Evolutionary conservation across 176 grass and related monocot species (phyloP), one percentile per base, ranked within the genome.

Genomic region (Raddia guianensis): DNA sequence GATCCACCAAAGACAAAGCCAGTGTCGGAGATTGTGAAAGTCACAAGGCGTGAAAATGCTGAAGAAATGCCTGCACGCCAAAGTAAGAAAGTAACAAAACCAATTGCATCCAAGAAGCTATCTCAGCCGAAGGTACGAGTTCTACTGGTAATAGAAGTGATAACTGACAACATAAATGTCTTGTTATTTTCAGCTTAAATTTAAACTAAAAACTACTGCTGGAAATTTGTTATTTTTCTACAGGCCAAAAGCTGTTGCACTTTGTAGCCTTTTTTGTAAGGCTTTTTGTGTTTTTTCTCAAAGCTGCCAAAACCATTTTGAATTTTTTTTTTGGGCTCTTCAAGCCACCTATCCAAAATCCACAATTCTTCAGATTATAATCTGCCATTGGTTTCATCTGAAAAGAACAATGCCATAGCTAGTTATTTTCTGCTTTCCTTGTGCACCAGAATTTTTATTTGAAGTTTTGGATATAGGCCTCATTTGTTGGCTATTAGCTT

Each of bases 81-180:
- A 88, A 90, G 75, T 70, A 94, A 91, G 58, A 86, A 81, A 74
- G 53, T 73, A 49, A 48, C 86, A 63, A 93, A 91, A 52, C 86
- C 78, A 50, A 51, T 88, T 82, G 86, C 89, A 74, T 89, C 74
- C 9, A 98, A 87, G 87, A 92, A 89, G 86, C 52, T 16, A 66
- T 84, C 88, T 81, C 91, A 93, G 66, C 88, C 91, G 62, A 94
- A 91, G 92, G 88, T 91, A 68, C 0, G n/a, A 1, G n/a, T 66
- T 53, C 40, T 82, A 52, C 53, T 54, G 61, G 40, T 54, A 66
- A 40, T 73, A 33, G 6, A 21, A 49, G 43, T 33, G 27, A 57
- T 21, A 47, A 12, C 78, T 27, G 27, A 27, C 1, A 27, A 6
- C 69, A 43, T 32, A 62, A 18, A 71, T 72, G 67, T 18, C 27